These are phyloP conservation scores for Pinus tabuliformis DNA, from an alignment of 75 land plant genomes.

Conservation along the genomic window DNA sequence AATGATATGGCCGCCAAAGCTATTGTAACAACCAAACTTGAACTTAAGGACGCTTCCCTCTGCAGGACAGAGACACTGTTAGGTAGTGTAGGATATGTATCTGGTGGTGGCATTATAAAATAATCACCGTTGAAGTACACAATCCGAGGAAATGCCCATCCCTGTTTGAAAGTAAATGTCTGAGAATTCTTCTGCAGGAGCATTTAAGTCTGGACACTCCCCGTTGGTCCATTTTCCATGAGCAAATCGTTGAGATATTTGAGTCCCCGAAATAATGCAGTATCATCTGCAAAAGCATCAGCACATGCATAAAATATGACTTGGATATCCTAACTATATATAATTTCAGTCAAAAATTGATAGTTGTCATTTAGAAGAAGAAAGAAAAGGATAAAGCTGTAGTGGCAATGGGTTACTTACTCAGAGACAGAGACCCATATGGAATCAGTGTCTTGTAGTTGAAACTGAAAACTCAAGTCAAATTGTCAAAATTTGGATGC, in stretches of 20 bases:
- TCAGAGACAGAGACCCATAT: constrained; percentile 27
- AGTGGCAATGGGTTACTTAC: constrained; percentile 25
- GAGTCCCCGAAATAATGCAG: constrained; percentile 69
- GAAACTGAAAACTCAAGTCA: constrained; percentile 63
- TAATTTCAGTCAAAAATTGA: background rate
- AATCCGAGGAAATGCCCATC: constrained; percentile 60
- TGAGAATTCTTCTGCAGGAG: constrained; percentile 37
- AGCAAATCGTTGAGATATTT: constrained; percentile 60
- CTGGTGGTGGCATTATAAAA: constrained; percentile 57
- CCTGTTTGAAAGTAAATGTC: constrained; percentile 44
- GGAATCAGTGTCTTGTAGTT: constrained; percentile 40
- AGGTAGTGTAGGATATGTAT: constrained; percentile 53
- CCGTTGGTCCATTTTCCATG: constrained; percentile 51
- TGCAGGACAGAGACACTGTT: constrained; percentile 9
- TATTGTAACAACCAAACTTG: no score
- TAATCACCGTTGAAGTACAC: constrained; percentile 65
- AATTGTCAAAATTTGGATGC: constrained; percentile 65
- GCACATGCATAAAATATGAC: background rate
- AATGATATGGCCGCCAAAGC: no score
- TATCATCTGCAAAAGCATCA: constrained; percentile 41
- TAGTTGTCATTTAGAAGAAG: background rate
- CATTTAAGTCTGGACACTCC: constrained; percentile 61
- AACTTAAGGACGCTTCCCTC: no score
- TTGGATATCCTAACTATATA: no score
- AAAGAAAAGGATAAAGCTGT: background rate